Base-by-base conservation (phyloP, 352 stramenopile genomes). In the Phytophthora vignae region DNA sequence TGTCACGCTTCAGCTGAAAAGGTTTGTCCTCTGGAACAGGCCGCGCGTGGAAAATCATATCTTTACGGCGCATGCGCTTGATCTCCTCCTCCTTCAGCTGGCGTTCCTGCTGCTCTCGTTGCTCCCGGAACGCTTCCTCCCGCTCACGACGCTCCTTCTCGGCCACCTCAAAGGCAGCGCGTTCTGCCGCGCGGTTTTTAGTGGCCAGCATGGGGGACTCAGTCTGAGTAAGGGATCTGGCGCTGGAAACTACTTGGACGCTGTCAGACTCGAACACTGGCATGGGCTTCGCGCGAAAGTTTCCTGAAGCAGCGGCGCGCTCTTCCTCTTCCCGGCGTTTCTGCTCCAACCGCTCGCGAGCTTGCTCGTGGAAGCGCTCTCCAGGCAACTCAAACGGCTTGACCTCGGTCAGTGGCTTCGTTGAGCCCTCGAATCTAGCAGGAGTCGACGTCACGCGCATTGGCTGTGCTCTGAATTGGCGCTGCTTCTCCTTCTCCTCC, bases 241-340 rank as follows among this genome's bases (percentile, higher is more conserved):
- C 66, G n/a, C 69, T 87, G 3, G 77, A 36, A 19, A 74, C 78
- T 9, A 75, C 48, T 52, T 82, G 74, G 50, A 78, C 70, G 36
- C 64, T 62, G 27, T 71, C 63, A 29, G 71, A 69, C 40, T 79
- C 74, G 40, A 78, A 82, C 63, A 81, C 75, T 5, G 87, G 85
- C 85, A 94, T 93, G 7, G 87, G 87, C 67, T 79, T 91, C 25
- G 87, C 87, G 17, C 78, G 79, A 71, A 95, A 93, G 1, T 79
- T 73, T 11, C 68, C 67, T 17, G 78, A 67, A 4, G 74, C 74
- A 36, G 87, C 81, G 2, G 79, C 22, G 5, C 62, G 69, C 64
- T 85, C 73, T 69, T 92, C 84, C 57, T 93, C 87, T 49, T 93
- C 84, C 2, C 73, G 83, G 25, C 82, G 74, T 46, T 81, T 82